Evolutionary conservation across 805 yeast genomes (phyloP), one percentile per base, ranked within the genome.

Genomic region (Zygosaccharomyces siamensis): DNA sequence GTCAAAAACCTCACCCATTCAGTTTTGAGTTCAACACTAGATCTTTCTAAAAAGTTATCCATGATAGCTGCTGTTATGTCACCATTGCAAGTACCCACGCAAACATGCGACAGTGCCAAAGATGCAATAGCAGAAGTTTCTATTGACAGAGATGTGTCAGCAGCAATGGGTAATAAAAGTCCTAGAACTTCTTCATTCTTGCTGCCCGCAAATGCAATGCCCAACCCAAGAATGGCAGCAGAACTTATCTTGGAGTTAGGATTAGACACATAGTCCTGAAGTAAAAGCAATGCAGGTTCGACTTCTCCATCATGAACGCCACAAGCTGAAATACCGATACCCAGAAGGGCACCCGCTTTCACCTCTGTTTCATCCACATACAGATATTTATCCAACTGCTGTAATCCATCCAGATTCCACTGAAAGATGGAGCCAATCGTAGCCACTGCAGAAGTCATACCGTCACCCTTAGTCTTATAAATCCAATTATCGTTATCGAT

Each of bases 321-420:
- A 20, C 95, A 77, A 26, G 95, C 87, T 5, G 89, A 83, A 42
- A 93, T 78, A 67, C 98, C 99, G 68, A 89, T 88, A 67, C 98
- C 99, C 56, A 93, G 76, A 50, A 93, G 75, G 4, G 99, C 96
- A 70, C 99, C 99, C 5, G 98, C 97, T 71, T 89, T 89, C 57
- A 90, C 80, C 62, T 88, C 92, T 50, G 81, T 84, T 59, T 89
- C 96, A 14, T 83, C 78, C 3, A 95, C 84, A 62, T 90, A 90
- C 49, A 92, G 73, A 67, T 85, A 90, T 67, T 86, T 87, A 70
- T 93, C 98, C 59, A 93, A 76, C 49, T 80, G 80, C 70, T 92
- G 97, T 55, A 93, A 77, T 54, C 97, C 98, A 57, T 86, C 92
- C 59, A 82, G 80, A 69, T 92, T 86, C 99, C 99, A 93, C 63